These are phyloP conservation scores for Exutisphaerella laricina DNA, from an alignment of 2,329 filamentous ascomycete genomes.

Conservation along the genomic window DNA sequence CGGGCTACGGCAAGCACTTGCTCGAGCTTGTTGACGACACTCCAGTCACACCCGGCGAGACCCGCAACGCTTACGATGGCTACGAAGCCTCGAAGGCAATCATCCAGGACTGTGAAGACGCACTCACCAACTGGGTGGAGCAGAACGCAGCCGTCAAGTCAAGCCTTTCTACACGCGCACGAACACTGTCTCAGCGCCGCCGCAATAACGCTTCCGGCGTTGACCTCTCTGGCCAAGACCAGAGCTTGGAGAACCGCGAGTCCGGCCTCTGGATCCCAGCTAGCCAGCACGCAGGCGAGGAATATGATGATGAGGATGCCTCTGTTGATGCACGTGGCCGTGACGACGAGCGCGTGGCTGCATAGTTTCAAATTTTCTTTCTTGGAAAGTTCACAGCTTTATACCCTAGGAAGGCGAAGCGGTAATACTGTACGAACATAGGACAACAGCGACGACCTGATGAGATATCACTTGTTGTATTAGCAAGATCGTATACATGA, in stretches of 20 bases:
- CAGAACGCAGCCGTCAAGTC: conserved; percentile 83
- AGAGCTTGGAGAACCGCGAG: conserved; percentile 51
- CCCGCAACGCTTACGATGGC: conserved; percentile 89
- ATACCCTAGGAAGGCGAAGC: conserved; percentile 24
- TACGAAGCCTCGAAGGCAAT: conserved; percentile 98
- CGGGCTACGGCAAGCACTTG: conserved; percentile 96
- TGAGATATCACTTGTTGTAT: conserved; percentile 11
- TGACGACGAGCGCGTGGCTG: conserved; percentile 40
- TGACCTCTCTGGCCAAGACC: conserved; percentile 76
- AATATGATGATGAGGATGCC: conserved; percentile 56
- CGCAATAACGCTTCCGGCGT: conserved; percentile 63
- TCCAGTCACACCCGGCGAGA: conserved; percentile 95
- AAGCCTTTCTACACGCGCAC: conserved; percentile 79
- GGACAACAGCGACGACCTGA: conserved; percentile 23
- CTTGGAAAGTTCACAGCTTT: conserved; percentile 16
- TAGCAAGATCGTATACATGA: conserved; percentile 13
- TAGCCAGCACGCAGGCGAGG: conserved; percentile 56
- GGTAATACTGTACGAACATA: conserved; percentile 21
- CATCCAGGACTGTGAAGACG: conserved; percentile 97
- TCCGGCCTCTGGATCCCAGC: conserved; percentile 76
- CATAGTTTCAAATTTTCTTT: conserved; percentile 4
- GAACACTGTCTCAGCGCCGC: conserved; percentile 80
- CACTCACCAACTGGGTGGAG: conserved; percentile 93
- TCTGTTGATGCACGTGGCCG: conserved; percentile 42
- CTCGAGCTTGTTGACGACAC: conserved; percentile 94